These are phyloP conservation scores for Alnus glutinosa DNA, from an alignment of 306 rosid genomes.

Conservation along the genomic window DNA sequence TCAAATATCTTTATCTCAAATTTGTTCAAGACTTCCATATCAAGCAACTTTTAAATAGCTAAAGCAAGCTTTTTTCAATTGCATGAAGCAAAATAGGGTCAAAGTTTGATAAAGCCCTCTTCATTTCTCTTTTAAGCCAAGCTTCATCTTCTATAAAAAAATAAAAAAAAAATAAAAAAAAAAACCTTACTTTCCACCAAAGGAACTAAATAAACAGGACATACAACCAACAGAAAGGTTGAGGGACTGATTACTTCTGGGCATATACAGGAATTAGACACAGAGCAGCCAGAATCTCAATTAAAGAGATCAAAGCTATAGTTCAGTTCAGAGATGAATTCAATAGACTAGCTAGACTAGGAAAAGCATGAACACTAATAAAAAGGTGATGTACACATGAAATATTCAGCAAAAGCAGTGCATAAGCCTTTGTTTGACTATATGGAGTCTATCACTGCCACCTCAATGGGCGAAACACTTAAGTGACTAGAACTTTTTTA, in stretches of 20 bases:
- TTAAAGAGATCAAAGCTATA: background rate
- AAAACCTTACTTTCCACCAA: background rate
- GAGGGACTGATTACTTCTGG: background rate
- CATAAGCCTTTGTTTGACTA: background rate
- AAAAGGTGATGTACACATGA: background rate
- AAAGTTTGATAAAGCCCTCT: slow-evolving; percentile 1
- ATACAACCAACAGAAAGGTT: background rate
- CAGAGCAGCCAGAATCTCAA: background rate
- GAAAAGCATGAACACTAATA: background rate
- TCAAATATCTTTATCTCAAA: too few relatives aligned
- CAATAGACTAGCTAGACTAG: background rate
- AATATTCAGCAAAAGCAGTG: background rate
- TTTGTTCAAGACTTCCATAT: too few relatives aligned
- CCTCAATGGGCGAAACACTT: background rate
- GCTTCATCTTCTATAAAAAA: too few relatives aligned
- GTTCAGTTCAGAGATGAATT: background rate
- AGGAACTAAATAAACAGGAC: background rate
- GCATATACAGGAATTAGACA: background rate
- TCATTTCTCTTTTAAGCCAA: background rate
- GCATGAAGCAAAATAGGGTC: background rate
- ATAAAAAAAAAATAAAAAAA: too few relatives aligned
- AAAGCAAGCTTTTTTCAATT: background rate
- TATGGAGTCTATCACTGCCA: too few relatives aligned
- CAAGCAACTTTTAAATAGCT: background rate
- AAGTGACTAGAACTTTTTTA: too few relatives aligned